phyloP scores from a whole-genome alignment of 208 protist species.

The Leishmania lainsoni region DNA sequence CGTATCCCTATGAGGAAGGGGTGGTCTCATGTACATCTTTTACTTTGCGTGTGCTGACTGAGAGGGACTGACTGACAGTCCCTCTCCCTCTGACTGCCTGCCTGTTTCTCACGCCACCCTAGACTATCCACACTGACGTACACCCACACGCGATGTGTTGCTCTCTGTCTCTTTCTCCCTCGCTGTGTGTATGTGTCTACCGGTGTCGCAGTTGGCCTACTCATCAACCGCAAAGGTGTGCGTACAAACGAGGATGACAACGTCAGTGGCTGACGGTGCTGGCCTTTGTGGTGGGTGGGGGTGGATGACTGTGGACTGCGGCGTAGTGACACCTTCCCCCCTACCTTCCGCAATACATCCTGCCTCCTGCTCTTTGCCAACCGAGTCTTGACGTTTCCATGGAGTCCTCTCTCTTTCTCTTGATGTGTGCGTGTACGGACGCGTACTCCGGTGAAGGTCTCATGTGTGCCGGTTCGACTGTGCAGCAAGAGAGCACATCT shows the following conservation, averaged over 20 bases:
- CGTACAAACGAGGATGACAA: not conserved
- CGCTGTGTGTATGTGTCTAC: not conserved
- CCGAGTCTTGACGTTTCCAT: not conserved
- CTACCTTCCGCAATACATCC: constrained; percentile 4
- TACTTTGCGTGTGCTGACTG: not conserved
- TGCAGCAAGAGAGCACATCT: not conserved
- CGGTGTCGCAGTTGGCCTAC: not conserved
- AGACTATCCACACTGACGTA: not conserved
- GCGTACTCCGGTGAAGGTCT: not conserved
- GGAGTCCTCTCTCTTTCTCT: not conserved
- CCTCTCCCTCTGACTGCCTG: not conserved
- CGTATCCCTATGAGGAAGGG: not conserved
- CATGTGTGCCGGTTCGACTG: not conserved
- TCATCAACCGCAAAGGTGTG: not conserved
- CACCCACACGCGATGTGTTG: not conserved
- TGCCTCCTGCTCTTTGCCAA: not conserved
- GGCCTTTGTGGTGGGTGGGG: not conserved
- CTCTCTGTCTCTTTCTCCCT: not conserved
- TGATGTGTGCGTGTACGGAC: not conserved
- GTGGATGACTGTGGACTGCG: not conserved
- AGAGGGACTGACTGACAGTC: too few relatives aligned
- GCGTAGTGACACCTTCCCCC: not conserved
- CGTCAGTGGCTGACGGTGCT: not conserved
- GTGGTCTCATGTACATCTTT: constrained; percentile 6
- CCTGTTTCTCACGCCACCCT: not conserved